phyloP scores from a whole-genome alignment of 2,329 filamentous ascomycete species.

The Coccinonectria pachysandricola region DNA sequence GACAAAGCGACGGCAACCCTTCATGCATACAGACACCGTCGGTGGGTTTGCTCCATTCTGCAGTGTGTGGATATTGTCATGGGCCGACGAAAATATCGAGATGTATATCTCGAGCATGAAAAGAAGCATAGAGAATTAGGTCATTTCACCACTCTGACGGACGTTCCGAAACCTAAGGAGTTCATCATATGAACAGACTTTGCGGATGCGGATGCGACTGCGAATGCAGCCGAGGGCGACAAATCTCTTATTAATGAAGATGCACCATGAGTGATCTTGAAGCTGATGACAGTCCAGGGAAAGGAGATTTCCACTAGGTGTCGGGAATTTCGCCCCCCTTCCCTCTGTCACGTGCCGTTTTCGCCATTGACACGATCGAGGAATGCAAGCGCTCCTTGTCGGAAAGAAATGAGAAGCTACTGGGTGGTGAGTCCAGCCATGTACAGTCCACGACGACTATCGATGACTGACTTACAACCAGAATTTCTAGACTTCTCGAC shows the following conservation, averaged over 20 bases:
- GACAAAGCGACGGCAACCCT: not conserved
- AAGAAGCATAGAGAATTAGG: conserved; percentile 1
- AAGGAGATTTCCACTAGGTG: conserved; percentile 1
- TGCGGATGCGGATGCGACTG: too few relatives aligned
- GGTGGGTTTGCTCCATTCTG: conserved; percentile 1
- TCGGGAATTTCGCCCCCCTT: conserved; percentile 1
- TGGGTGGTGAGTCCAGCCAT: conserved; percentile 1
- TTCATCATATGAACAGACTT: conserved; percentile 1
- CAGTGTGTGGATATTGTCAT: conserved; percentile 1
- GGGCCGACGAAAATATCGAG: conserved; percentile 1
- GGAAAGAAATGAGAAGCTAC: conserved; percentile 1
- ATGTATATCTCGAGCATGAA: conserved; percentile 1
- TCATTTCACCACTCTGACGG: conserved; percentile 2
- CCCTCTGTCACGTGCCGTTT: conserved; percentile 1
- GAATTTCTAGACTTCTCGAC: conserved; percentile 1
- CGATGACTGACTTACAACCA: conserved; percentile 1
- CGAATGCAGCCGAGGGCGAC: conserved; percentile 1
- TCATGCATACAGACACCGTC: conserved; percentile 1
- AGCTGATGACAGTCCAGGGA: conserved; percentile 2
- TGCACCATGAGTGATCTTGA: conserved; percentile 1
- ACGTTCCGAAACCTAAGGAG: conserved; percentile 2
- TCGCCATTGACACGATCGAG: conserved; percentile 1
- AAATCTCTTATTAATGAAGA: conserved; percentile 1
- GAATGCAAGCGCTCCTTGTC: not conserved
- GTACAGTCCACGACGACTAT: conserved; percentile 1